phyloP scores from a whole-genome alignment of 495 filamentous ascomycete species.

The Lophiostoma macrostomum region DNA sequence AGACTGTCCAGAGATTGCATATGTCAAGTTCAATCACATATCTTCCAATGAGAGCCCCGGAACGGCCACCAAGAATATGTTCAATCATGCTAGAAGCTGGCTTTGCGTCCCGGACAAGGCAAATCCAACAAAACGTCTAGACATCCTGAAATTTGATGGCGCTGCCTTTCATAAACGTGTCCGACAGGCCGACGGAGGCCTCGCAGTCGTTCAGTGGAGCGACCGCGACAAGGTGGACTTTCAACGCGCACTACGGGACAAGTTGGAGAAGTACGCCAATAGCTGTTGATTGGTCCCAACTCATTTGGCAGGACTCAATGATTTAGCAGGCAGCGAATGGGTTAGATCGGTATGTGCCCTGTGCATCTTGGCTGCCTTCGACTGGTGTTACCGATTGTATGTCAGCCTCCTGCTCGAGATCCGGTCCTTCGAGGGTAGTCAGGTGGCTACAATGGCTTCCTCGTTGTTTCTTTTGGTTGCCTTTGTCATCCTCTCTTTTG shows the following conservation, averaged over 20 bases:
- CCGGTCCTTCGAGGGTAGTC: too few species aligned
- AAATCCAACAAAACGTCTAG: constrained; percentile 3
- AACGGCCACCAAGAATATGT: constrained; percentile 21
- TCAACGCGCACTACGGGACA: constrained; percentile 5
- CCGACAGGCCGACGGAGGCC: constrained; percentile 1
- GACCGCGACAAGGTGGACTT: constrained; percentile 5
- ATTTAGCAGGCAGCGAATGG: too few species aligned
- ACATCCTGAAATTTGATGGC: constrained; percentile 12
- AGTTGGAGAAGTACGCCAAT: neutral
- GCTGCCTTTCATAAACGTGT: constrained; percentile 11
- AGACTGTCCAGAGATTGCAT: neutral
- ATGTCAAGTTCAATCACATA: constrained; percentile 11
- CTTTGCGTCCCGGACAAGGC: neutral
- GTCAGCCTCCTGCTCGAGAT: too few species aligned
- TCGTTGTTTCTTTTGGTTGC: too few species aligned
- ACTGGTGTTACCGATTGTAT: too few species aligned
- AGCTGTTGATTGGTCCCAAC: neutral
- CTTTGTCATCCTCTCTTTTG: too few species aligned
- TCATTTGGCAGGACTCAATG: too few species aligned
- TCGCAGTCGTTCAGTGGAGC: constrained; percentile 15
- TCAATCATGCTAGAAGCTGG: constrained; percentile 12
- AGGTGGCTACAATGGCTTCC: too few species aligned
- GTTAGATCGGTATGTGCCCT: too few species aligned
- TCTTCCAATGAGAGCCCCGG: constrained; percentile 11
- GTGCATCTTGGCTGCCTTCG: too few species aligned